Conservation (phyloP, 371 early-diverging fungal genomes). For the Mortierella sp. region DNA sequence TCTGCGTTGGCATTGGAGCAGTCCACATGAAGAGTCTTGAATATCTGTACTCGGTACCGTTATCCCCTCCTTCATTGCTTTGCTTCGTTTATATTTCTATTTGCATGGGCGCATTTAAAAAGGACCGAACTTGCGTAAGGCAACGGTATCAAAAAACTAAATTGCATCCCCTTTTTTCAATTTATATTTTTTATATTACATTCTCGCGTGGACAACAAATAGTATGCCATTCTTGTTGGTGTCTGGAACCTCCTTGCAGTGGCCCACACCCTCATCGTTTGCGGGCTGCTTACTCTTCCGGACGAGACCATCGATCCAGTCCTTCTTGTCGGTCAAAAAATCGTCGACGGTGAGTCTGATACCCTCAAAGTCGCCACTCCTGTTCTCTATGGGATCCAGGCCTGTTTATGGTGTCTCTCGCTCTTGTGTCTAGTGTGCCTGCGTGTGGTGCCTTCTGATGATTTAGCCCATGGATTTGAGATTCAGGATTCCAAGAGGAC, state of each 20-base stretch:
- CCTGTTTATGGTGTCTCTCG: slow-evolving; percentile 32
- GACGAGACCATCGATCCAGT: slow-evolving; percentile 12
- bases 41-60: slow-evolving; percentile 27
- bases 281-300: slow-evolving; percentile 23
- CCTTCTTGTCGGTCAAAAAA: slow-evolving; percentile 24
- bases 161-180: background rate
- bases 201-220: background rate
- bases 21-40: slow-evolving; percentile 38
- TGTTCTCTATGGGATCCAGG: slow-evolving; percentile 33
- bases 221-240: slow-evolving; percentile 46
- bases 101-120: slow-evolving; percentile 4
- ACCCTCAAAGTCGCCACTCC: slow-evolving; percentile 22
- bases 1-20: slow-evolving; percentile 36
- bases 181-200: background rate
- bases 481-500: slow-evolving; percentile 27
- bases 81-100: background rate
- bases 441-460: slow-evolving; percentile 9
- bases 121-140: background rate
- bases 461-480: slow-evolving; percentile 21
- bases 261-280: slow-evolving; percentile 28
- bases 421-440: slow-evolving; percentile 22
- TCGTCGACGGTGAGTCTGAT: slow-evolving; percentile 17
- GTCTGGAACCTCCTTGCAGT: slow-evolving; percentile 36
- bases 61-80: background rate
- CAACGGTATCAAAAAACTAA: background rate